Evolutionary conservation across 2,329 filamentous ascomycete genomes (phyloP), one percentile per base, ranked within the genome.

Genomic region (Colletotrichum camelliae): DNA sequence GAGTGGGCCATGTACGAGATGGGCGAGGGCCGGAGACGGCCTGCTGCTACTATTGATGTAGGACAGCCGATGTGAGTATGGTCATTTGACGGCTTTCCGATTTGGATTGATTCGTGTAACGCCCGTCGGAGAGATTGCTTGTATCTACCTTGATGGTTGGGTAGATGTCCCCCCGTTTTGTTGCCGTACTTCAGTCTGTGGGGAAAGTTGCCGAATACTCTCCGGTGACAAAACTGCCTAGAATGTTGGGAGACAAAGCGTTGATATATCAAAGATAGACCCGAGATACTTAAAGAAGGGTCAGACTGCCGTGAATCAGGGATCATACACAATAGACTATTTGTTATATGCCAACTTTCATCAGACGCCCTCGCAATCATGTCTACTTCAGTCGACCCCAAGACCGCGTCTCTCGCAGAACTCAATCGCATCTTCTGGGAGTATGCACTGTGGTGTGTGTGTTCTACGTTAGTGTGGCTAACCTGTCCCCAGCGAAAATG

Each of bases 1-100:
- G 96, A 98, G 85, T 95, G 94, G 92, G 91, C 95, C 80, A 96
- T 98, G 94, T 81, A 83, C 31, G 87, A 91, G 80, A 81, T 93
- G 27, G 86, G 86, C 4, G 81, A 85, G 66, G 83, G 83, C 7
- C 79, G 81, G 62, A 78, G 73, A 62, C 77, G 74, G 52, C 74
- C 74, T 65, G 70, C 70, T 61, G 68, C 69, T 39, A 18, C 39
- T 7, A 15, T 68, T 31, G 70, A 65, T n/a, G 21, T 35, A 7
- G 75, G 61, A 33, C 58, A 75, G 48, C 33, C 43, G 16, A 33
- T 76, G 77, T 57, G 79, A 80, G 35, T 78, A 77, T 24, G 24
- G 4, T 27, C 21, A 21, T 16, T 18, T 48, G 71, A 18, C 10
- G 31, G 18, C 21, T 4, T 18, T 33, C 7, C 27, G 15, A 35